phyloP scores from a whole-genome alignment of 139 green algal genomes.

The Astrephomene gubernaculifera region DNA sequence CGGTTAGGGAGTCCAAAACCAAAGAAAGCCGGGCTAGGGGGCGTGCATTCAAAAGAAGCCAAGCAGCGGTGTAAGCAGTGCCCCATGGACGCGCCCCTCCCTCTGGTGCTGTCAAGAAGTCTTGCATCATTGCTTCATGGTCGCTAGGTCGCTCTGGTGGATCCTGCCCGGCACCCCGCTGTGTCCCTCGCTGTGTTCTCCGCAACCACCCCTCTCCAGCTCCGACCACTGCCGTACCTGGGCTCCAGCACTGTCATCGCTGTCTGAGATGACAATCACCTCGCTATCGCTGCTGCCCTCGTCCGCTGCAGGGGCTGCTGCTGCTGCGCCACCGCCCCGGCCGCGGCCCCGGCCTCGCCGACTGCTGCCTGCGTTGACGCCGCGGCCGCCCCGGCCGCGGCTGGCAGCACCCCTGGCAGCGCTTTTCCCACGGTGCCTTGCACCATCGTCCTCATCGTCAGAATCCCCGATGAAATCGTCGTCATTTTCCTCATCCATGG shows the following conservation, averaged over 20 bases:
- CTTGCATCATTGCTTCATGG: too few species aligned
- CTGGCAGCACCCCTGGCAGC: neutral
- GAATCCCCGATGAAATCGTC: neutral
- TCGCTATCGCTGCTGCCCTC: neutral
- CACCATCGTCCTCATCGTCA: neutral
- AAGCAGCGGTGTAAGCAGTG: too few species aligned
- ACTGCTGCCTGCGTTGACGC: neutral
- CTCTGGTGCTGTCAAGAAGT: too few species aligned
- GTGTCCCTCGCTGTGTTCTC: too few species aligned
- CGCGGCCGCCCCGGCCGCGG: neutral
- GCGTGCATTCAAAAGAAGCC: too few species aligned
- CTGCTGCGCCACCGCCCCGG: constrained; percentile 3
- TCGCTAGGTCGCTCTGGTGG: too few species aligned
- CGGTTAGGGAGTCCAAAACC: too few species aligned
- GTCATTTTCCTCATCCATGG: neutral
- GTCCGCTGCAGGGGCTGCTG: neutral
- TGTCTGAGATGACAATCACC: neutral
- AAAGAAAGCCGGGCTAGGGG: too few species aligned
- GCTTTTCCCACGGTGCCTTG: too few species aligned
- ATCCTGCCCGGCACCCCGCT: too few species aligned
- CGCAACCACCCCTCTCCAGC: too few species aligned
- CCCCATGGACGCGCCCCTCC: too few species aligned
- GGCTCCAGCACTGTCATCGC: neutral
- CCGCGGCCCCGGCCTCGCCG: neutral
- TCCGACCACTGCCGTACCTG: neutral